Conservation (phyloP, 495 filamentous ascomycete species). For the Xeromyces bisporus region DNA sequence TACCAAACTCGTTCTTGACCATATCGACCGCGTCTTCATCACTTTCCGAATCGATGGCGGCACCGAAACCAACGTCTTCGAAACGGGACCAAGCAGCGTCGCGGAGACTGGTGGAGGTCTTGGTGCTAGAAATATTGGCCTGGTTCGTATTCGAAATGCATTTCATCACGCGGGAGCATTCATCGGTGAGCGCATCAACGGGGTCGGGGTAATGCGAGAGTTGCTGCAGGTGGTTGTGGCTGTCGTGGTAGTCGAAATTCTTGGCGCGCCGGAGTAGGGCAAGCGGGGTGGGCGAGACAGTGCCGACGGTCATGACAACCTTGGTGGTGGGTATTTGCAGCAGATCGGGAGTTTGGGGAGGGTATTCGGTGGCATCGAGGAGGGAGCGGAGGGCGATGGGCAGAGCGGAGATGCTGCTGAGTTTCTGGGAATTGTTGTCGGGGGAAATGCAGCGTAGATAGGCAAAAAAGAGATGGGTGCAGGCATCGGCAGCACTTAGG, state of each 20-base stretch:
- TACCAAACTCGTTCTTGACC: constrained; percentile 14
- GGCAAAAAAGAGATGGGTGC: constrained; percentile 93
- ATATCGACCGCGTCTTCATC: constrained; percentile 36
- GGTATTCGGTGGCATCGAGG: constrained; percentile 86
- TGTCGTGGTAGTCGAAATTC: constrained; percentile 86
- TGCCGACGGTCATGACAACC: constrained; percentile 93
- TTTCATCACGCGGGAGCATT: constrained; percentile 78
- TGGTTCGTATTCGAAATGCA: constrained; percentile 81
- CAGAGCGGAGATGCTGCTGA: constrained; percentile 60
- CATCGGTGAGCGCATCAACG: constrained; percentile 72
- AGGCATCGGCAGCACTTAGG: constrained; percentile 74
- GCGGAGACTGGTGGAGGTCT: constrained; percentile 49
- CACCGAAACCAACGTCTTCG: constrained; percentile 84
- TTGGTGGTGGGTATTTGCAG: constrained; percentile 69
- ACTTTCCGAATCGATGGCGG: constrained; percentile 49
- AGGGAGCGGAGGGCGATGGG: constrained; percentile 83
- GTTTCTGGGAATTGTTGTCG: constrained; percentile 46
- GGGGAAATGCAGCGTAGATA: constrained; percentile 84
- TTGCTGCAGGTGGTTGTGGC: constrained; percentile 62
- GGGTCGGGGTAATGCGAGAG: constrained; percentile 86
- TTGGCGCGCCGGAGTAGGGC: constrained; percentile 78
- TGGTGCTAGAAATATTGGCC: constrained; percentile 48
- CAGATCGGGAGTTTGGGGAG: constrained; percentile 60
- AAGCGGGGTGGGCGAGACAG: constrained; percentile 89
- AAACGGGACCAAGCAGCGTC: constrained; percentile 95